Evolutionary conservation across 2,329 filamentous ascomycete genomes (phyloP), one percentile per base, ranked within the genome.

Genomic region (Paecilomyces sp.): DNA sequence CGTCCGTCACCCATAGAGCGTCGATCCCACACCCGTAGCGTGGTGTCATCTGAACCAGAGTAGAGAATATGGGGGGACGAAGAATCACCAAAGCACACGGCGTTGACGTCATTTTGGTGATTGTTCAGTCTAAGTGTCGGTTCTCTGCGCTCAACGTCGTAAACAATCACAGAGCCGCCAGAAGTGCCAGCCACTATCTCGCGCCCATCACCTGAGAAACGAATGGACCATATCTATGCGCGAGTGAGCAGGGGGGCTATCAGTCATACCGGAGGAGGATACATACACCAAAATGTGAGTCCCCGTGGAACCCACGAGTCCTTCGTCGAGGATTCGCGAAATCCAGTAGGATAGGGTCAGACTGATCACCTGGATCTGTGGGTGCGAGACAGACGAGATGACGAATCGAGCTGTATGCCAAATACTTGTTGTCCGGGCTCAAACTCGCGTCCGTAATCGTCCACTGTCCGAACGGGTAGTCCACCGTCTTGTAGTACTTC

Each of bases 1-100:
- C 85, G 80, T 33, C 84, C 82, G 62, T 85, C 77, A 25, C 80
- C 83, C 79, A 88, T 82, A 36, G 81, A 85, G 56, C 94, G 85
- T 55, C 93, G 85, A 70, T 99, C 94, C 94, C 94, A 99, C 1
- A 99, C 91, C 70, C 96, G 96, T 68, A 97, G 84, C 0, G 91
- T 95, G 1, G 90, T 88, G 70, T 99, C 94, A 70, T 99, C 94
- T 0, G 92, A 96, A 22, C 94, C 94, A 0, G 92, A 97, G 76
- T 97, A 97, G 2, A 99, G 81, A 62, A 97, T 93, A 71, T 99
- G 92, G 1, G 94, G 93, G 0, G 91, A 95, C 31, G 85, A 84
- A 62, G 87, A 87, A 74, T 97, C 92, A 0, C 92, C 94, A 69
- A 96, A 97, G 74, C 92, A 97, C 0, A 99, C 94, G 3, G 94